A percentile compares a stretch with the other conserved stretches of the same genome.
Evolutionary conservation across 2,329 filamentous ascomycete species (phyloP).

Genomic region (Keithomyces neogunnii): DNA sequence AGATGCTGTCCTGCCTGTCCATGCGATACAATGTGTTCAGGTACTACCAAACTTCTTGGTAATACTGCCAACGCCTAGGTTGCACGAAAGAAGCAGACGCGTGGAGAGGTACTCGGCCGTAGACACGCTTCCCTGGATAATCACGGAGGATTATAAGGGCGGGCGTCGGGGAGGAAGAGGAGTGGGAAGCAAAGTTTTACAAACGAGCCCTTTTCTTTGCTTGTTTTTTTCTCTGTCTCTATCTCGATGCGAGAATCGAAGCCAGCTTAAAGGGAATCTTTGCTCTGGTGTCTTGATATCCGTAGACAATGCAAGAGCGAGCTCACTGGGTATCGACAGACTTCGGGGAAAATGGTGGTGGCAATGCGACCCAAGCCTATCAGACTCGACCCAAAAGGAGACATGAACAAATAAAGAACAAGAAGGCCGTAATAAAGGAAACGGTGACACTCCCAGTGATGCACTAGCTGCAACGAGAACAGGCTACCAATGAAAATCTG

Average conservation of each 20-base stretch:
- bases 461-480: conserved; percentile 9
- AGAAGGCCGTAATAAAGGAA: conserved; percentile 1
- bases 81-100: conserved; percentile 23
- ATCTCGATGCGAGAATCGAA: background rate
- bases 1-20: conserved; percentile 27
- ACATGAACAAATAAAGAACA: background rate
- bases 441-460: conserved; percentile 8
- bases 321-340: background rate
- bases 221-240: background rate
- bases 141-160: background rate
- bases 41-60: conserved; percentile 23
- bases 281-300: background rate
- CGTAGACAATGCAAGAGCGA: background rate
- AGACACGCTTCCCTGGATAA: background rate
- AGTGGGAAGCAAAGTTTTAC: background rate
- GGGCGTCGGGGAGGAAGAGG: background rate
- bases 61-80: conserved; percentile 38
- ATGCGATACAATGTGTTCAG: conserved; percentile 22
- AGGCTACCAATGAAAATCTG: conserved; percentile 13
- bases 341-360: background rate
- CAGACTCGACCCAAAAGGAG: background rate
- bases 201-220: background rate
- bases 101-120: conserved; percentile 2
- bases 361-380: background rate
- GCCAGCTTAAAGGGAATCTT: background rate